Base-by-base conservation (phyloP, 2,329 filamentous ascomycete genomes). In the Penicillium sp. region DNA sequence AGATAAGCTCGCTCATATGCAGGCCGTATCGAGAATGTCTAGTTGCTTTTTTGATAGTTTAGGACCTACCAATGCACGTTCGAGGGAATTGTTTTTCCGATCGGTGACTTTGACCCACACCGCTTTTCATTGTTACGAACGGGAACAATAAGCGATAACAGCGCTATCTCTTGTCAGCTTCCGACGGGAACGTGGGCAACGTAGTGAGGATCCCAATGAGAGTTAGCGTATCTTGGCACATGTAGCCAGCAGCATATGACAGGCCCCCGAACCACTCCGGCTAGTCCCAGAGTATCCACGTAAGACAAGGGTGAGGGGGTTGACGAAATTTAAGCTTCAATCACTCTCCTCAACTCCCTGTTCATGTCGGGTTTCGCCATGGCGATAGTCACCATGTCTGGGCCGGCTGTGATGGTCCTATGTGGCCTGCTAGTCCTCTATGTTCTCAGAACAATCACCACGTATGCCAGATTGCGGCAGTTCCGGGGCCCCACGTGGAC, bases 401-500 rank as follows among this genome's bases (percentile, higher is more conserved):
- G 12, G n/a, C 53, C 53, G 22, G 58, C 26, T 40, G 38, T 56
- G 26, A 56, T 45, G n/a, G 19, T 58, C 10, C 1, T 60, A 17
- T 58, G 61, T 35, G 50, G 61, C 47, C 56, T 65, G 12, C 24
- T 60, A n/a, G 3, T 22, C 60, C 42, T 65, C 33, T 65, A 61
- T 55, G n/a, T 60, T 8, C 37, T 59, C 53, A 59, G 37, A 26
- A 42, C 26, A 2, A 53, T 64, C 33, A 51, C 17, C 6, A 24
- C 2, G 10, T 67, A 64, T 61, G 49, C 15, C 2, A 64, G 50
- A 22, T 53, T 64, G 33, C 58, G 12, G 42, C 59, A 67, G 17
- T 65, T 65, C 24, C 26, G 15, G 15, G 65, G 65, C 3, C 65
- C 61, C 24, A 35, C 30, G 15, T 54, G 63, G 51, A 66, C 65